A percentile compares a stretch with the other conserved stretches of the same genome.
These are phyloP conservation scores for Priceomyces melissophilus DNA, from an alignment of 805 yeast genomes.

Conservation along the genomic window DNA sequence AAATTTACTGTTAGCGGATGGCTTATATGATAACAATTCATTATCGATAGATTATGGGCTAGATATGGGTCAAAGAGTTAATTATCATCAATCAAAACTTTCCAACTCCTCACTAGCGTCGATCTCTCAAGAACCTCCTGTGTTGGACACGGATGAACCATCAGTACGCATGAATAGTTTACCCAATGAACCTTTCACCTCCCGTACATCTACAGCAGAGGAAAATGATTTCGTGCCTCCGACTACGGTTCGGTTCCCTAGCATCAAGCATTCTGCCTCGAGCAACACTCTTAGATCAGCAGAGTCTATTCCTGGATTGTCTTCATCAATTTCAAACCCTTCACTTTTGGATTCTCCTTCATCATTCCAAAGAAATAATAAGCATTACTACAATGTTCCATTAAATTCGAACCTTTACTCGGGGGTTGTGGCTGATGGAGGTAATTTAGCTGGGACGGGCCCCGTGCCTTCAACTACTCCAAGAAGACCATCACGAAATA, in stretches of 20 bases:
- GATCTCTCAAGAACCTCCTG: constrained; percentile 19
- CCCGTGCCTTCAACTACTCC: constrained; percentile 26
- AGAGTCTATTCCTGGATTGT: constrained; percentile 36
- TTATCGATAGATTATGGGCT: constrained; percentile 4
- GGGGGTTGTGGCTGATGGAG: constrained; percentile 3
- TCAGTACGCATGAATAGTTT: not conserved
- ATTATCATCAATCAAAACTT: constrained; percentile 15
- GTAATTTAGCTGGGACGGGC: constrained; percentile 5
- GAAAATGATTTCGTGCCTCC: not conserved
- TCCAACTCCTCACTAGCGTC: constrained; percentile 23
- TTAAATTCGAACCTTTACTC: not conserved
- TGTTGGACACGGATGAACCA: not conserved
- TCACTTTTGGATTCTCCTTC: constrained; percentile 31
- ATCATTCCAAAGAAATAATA: constrained; percentile 12
- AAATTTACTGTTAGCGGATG: constrained; percentile 19
- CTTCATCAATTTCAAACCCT: constrained; percentile 34
- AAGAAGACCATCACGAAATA: constrained; percentile 27
- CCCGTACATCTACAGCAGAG: not conserved
- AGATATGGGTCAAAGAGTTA: not conserved
- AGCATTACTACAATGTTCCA: constrained; percentile 7
- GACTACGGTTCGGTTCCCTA: too few relatives aligned
- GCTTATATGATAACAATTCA: constrained; percentile 4
- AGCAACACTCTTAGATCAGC: constrained; percentile 25
- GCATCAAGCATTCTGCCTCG: constrained; percentile 14
- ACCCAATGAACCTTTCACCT: too few relatives aligned